phyloP scores from a whole-genome alignment of 2,329 filamentous ascomycete genomes.

The Neopestalotiopsis sp. region DNA sequence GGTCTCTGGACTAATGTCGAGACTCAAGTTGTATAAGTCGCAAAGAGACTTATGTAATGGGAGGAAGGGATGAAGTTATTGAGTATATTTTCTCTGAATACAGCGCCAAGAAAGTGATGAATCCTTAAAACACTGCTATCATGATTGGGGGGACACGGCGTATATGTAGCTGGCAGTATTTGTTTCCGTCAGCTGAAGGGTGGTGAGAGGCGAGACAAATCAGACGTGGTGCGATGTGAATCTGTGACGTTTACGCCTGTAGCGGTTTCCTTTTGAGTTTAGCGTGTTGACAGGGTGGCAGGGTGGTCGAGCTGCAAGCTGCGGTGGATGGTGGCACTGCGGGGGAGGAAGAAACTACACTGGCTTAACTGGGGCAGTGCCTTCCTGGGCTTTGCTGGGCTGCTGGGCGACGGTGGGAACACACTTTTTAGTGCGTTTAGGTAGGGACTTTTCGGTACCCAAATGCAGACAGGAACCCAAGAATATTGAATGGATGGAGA shows the following conservation, averaged over 20 bases:
- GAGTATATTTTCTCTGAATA: background rate
- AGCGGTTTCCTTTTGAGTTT: background rate
- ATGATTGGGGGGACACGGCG: conserved; percentile 2
- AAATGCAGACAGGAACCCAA: background rate
- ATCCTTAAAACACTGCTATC: background rate
- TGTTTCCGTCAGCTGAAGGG: background rate
- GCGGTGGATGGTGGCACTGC: background rate
- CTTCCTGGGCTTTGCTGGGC: background rate
- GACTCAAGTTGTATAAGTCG: background rate
- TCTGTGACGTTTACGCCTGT: conserved; percentile 13
- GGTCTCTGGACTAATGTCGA: background rate
- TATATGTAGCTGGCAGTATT: conserved; percentile 11
- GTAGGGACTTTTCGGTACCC: background rate
- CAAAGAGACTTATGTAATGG: background rate
- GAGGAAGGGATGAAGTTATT: background rate
- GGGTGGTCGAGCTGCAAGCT: background rate
- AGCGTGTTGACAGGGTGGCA: background rate
- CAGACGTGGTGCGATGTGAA: conserved; percentile 15
- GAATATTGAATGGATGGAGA: background rate
- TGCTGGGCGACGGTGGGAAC: background rate
- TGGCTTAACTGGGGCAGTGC: conserved; percentile 4
- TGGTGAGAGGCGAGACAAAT: background rate
- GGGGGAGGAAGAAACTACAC: background rate
- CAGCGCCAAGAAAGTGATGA: background rate
- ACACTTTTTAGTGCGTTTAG: background rate